These are phyloP conservation scores for Torulaspora globosa DNA, from an alignment of 1,139 yeast species.

Conservation along the genomic window DNA sequence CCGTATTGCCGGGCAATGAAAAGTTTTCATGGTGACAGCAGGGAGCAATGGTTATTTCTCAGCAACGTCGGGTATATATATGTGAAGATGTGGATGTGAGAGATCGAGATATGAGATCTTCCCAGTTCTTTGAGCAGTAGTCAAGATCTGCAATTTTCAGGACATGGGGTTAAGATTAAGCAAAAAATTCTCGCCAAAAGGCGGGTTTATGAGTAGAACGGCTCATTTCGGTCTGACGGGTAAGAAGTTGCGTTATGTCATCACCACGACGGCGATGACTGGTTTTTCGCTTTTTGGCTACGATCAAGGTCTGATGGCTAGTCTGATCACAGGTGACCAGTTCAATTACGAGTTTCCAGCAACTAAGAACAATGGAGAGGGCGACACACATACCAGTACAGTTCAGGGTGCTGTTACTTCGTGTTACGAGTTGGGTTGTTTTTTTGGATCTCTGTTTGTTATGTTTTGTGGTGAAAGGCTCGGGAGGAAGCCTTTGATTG, in stretches of 20 bases:
- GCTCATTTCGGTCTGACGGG: constrained; percentile 38
- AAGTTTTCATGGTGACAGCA: neutral
- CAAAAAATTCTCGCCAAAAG: constrained; percentile 2
- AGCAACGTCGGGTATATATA: neutral
- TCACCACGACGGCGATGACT: constrained; percentile 56
- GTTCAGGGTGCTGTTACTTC: constrained; percentile 69
- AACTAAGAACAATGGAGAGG: constrained; percentile 37
- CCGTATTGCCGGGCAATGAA: neutral
- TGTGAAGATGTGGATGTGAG: too few relatives aligned
- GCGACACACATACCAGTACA: constrained; percentile 41
- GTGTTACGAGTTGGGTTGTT: constrained; percentile 72
- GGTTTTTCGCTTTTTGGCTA: constrained; percentile 74
- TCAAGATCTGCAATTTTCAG: neutral
- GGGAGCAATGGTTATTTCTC: too few relatives aligned
- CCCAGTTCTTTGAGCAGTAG: neutral
- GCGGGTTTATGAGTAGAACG: constrained; percentile 13
- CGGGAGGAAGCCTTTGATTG: constrained; percentile 65
- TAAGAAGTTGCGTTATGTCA: constrained; percentile 40
- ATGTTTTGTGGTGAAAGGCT: constrained; percentile 56
- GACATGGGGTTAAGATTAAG: neutral
- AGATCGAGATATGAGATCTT: neutral
- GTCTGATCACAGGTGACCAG: constrained; percentile 58
- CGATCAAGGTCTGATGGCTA: constrained; percentile 78
- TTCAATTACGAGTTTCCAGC: constrained; percentile 59
- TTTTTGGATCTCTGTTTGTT: constrained; percentile 66